A percentile compares a stretch with the other conserved stretches of the same genome.
These are phyloP conservation scores for Podila verticillata DNA, from an alignment of 192 early-diverging fungal genomes.

Conservation along the genomic window DNA sequence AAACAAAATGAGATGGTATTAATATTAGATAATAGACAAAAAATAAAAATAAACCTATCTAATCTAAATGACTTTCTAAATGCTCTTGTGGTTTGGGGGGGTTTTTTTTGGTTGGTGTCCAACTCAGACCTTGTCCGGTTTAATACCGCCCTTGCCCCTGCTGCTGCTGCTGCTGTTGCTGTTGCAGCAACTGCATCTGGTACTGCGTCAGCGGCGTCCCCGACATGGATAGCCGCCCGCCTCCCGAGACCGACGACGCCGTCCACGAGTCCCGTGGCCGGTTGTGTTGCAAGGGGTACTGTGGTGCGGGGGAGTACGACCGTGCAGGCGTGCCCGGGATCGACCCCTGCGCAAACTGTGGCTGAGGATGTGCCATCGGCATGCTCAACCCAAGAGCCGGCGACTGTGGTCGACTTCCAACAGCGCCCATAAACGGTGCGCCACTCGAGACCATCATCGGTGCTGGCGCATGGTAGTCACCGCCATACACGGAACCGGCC, in stretches of 20 bases:
- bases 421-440: slow-evolving; percentile 16
- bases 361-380: slow-evolving; percentile 9
- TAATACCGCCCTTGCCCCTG: slow-evolving; percentile 1
- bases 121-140: no score
- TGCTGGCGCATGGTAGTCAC: slow-evolving; percentile 15
- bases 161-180: slow-evolving; percentile 23
- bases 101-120: no score
- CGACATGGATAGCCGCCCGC: slow-evolving; percentile 9
- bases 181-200: slow-evolving; percentile 24
- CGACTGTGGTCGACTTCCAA: slow-evolving; percentile 39
- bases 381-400: slow-evolving; percentile 37
- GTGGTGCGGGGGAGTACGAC: slow-evolving; percentile 38
- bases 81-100: no score
- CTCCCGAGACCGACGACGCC: slow-evolving; percentile 7
- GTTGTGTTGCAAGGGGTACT: slow-evolving; percentile 10
- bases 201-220: slow-evolving; percentile 18
- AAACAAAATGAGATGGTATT: no score
- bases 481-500: slow-evolving; percentile 56
- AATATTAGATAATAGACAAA: no score
- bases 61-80: no score
- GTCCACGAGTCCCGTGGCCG: slow-evolving; percentile 15
- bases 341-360: neutral
- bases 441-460: slow-evolving; percentile 9
- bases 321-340: slow-evolving; percentile 27
- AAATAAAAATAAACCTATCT: no score